phyloP scores from a whole-genome alignment of 2,329 filamentous ascomycete genomes.

The Boeremia exigua region DNA sequence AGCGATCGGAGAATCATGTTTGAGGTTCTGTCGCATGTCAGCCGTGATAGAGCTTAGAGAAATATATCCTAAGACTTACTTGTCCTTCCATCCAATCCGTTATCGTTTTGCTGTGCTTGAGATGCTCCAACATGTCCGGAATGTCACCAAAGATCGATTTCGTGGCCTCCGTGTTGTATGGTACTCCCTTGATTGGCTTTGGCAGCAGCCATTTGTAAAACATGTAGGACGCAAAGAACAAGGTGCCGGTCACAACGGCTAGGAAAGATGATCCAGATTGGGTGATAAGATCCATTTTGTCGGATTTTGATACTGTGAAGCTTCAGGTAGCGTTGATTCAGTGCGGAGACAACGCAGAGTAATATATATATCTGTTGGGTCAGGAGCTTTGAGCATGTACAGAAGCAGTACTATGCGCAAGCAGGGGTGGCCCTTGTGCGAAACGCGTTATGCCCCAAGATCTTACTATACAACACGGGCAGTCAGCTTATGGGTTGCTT shows the following conservation, averaged over 20 bases:
- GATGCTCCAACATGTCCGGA: conserved; percentile 42
- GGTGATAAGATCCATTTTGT: neutral
- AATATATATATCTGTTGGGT: too few relatives aligned
- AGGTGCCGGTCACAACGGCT: neutral
- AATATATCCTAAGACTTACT: neutral
- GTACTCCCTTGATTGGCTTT: conserved; percentile 55
- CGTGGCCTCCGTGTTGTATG: conserved; percentile 51
- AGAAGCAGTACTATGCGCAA: too few relatives aligned
- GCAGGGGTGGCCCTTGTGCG: too few relatives aligned
- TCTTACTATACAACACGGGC: neutral
- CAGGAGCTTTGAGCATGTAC: too few relatives aligned
- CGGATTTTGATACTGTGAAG: too few relatives aligned
- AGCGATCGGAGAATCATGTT: conserved; percentile 27
- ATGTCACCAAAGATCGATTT: conserved; percentile 52
- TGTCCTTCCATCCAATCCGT: conserved; percentile 10
- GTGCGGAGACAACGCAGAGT: too few relatives aligned
- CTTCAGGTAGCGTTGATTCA: too few relatives aligned
- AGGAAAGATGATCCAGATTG: neutral
- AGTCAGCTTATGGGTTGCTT: neutral
- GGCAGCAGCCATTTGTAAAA: conserved; percentile 43
- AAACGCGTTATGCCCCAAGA: too few relatives aligned
- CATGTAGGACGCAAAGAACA: conserved; percentile 1
- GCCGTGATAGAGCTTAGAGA: neutral
- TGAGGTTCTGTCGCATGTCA: neutral
- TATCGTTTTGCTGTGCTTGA: conserved; percentile 24